These are phyloP conservation scores for Syncephalastrum sp. DNA, from an alignment of 371 early-diverging fungal genomes.

Conservation along the genomic window DNA sequence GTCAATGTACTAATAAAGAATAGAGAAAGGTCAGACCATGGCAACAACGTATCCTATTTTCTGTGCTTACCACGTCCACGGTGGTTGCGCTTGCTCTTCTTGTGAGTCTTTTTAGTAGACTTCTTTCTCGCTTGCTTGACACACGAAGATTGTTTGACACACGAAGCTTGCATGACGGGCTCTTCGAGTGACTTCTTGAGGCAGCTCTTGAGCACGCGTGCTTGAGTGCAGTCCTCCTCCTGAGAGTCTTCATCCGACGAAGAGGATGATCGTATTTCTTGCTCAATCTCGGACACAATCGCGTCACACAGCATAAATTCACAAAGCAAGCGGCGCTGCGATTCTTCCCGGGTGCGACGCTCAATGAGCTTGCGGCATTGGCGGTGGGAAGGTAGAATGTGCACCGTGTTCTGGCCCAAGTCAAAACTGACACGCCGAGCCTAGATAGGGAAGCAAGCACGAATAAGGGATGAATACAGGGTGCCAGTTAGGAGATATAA, in stretches of 20 bases:
- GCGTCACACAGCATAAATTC: conserved; percentile 40
- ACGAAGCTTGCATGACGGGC: not conserved
- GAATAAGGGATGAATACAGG: too few relatives aligned
- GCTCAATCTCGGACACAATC: conserved; percentile 43
- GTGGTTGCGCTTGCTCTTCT: too few relatives aligned
- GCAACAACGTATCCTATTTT: too few relatives aligned
- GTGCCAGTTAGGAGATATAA: too few relatives aligned
- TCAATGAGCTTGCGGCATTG: conserved; percentile 34
- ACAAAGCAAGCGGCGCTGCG: conserved; percentile 27
- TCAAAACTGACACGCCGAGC: conserved; percentile 47
- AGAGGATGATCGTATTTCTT: conserved; percentile 10
- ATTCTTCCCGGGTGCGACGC: conserved; percentile 31
- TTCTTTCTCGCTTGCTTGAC: too few relatives aligned
- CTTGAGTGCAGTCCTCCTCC: not conserved
- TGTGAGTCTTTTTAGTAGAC: too few relatives aligned
- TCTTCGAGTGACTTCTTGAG: conserved; percentile 15
- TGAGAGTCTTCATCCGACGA: conserved; percentile 1
- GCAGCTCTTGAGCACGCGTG: conserved; percentile 21
- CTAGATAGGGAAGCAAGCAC: conserved; percentile 5
- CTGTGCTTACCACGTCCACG: too few relatives aligned
- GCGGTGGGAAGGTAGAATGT: conserved; percentile 40
- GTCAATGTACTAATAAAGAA: too few relatives aligned
- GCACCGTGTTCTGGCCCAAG: conserved; percentile 38
- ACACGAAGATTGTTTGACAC: not conserved
- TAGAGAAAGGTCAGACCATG: too few relatives aligned